Conservation (phyloP, 257 asterid genomes). For the Solanum paucissectum region DNA sequence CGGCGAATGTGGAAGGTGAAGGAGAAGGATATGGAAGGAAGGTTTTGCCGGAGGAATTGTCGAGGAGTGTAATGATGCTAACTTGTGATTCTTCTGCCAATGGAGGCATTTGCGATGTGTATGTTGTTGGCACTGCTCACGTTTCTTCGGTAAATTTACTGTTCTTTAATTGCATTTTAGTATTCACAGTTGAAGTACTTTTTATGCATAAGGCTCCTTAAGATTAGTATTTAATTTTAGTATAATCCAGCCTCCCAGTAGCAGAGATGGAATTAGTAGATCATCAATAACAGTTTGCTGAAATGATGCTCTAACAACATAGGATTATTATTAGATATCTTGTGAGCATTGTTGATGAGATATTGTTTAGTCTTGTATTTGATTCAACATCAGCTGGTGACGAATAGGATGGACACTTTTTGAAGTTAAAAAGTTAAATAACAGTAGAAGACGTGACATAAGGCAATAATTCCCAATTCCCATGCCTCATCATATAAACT, state of each 20-base stretch:
- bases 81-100: conserved; percentile 61
- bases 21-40: conserved; percentile 26
- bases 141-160: conserved; percentile 52
- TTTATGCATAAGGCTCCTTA: background rate
- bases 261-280: background rate
- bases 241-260: background rate
- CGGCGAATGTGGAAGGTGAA: background rate
- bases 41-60: conserved; percentile 60
- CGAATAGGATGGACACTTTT: too few species aligned
- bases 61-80: conserved; percentile 44
- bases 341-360: background rate
- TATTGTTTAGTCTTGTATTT: background rate
- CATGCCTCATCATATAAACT: background rate
- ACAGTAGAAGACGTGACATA: background rate
- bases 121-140: conserved; percentile 87
- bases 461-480: background rate
- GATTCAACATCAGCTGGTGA: background rate
- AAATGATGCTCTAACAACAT: background rate
- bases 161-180: background rate
- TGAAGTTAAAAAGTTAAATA: background rate
- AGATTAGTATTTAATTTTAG: background rate
- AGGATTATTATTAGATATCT: background rate
- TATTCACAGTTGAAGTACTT: background rate
- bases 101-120: conserved; percentile 75
- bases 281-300: background rate